A percentile compares a stretch with the other conserved stretches of the same genome.
Evolutionary conservation across 1,284 basidiomycete genomes (phyloP).

Genomic region (Irpex lacteus): DNA sequence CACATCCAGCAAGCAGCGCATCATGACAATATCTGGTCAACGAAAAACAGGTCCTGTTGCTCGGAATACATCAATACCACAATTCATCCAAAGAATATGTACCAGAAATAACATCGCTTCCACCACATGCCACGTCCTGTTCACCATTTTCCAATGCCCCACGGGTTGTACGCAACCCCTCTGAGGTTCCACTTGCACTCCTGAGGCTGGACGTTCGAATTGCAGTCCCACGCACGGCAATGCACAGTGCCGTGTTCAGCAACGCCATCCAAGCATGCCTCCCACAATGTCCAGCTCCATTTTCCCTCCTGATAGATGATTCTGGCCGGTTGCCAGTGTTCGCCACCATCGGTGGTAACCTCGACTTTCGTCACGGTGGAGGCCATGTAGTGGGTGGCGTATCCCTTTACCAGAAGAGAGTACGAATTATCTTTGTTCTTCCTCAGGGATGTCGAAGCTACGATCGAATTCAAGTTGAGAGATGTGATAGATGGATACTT

Average conservation of each 20-base stretch:
- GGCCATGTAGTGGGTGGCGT: slow-evolving; percentile 50
- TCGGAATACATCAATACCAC: neutral
- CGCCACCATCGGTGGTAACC: slow-evolving; percentile 49
- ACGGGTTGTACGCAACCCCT: slow-evolving; percentile 49
- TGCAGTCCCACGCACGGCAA: slow-evolving; percentile 43
- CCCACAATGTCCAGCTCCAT: slow-evolving; percentile 75
- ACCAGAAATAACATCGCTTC: neutral
- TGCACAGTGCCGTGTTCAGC: slow-evolving; percentile 25
- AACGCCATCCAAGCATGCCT: slow-evolving; percentile 36
- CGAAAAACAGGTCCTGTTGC: neutral
- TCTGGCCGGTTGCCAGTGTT: slow-evolving; percentile 46
- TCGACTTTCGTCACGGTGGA: slow-evolving; percentile 48
- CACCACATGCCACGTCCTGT: neutral
- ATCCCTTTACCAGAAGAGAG: slow-evolving; percentile 49
- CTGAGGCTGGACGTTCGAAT: slow-evolving; percentile 42
- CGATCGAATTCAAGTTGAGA: slow-evolving; percentile 60
- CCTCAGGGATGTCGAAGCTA: slow-evolving; percentile 35
- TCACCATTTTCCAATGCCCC: slow-evolving; percentile 23
- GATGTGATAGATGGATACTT: slow-evolving; percentile 57
- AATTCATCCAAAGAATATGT: neutral
- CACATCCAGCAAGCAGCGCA: too few relatives aligned
- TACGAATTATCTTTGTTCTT: slow-evolving; percentile 25
- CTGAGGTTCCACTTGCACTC: slow-evolving; percentile 55
- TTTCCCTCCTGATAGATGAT: slow-evolving; percentile 61
- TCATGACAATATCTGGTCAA: neutral